These are phyloP conservation scores for Terana coerulea DNA, from an alignment of 768 basidiomycete species.

Conservation along the genomic window DNA sequence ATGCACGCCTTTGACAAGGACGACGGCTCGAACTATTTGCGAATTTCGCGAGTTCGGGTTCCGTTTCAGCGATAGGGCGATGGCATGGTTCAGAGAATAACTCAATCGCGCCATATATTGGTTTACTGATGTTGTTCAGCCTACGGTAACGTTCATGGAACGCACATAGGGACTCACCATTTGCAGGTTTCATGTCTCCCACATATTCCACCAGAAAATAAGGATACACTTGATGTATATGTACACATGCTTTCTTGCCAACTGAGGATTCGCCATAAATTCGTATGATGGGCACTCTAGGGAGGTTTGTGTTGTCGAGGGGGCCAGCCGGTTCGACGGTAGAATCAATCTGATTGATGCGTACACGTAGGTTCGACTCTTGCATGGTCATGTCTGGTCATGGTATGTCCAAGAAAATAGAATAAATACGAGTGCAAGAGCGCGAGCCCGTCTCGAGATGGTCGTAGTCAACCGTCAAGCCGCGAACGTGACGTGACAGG, in stretches of 20 bases:
- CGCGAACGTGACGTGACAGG: background rate
- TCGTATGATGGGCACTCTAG: conserved; percentile 73
- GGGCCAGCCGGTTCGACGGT: conserved; percentile 50
- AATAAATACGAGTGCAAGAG: background rate
- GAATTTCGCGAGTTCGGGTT: conserved; percentile 56
- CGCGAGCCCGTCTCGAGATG: background rate
- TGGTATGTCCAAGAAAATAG: conserved; percentile 10
- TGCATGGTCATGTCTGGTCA: conserved; percentile 12
- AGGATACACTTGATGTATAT: conserved; percentile 92
- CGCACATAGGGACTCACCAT: conserved; percentile 43
- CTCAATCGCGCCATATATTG: conserved; percentile 66
- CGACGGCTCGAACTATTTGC: conserved; percentile 67
- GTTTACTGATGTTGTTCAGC: conserved; percentile 48
- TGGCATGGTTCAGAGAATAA: conserved; percentile 78
- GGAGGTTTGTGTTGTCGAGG: conserved; percentile 59
- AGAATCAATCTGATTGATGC: conserved; percentile 62
- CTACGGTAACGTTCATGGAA: background rate
- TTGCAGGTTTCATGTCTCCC: conserved; percentile 56
- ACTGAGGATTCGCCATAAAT: conserved; percentile 82
- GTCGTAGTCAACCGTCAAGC: background rate
- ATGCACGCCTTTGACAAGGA: conserved; percentile 89
- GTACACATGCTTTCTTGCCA: conserved; percentile 78
- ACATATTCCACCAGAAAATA: conserved; percentile 89
- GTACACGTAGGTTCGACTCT: conserved; percentile 32
- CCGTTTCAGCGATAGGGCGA: conserved; percentile 76